These are phyloP conservation scores for Digitaria exilis DNA, from an alignment of 202 grass and related monocot genomes.

Conservation along the genomic window DNA sequence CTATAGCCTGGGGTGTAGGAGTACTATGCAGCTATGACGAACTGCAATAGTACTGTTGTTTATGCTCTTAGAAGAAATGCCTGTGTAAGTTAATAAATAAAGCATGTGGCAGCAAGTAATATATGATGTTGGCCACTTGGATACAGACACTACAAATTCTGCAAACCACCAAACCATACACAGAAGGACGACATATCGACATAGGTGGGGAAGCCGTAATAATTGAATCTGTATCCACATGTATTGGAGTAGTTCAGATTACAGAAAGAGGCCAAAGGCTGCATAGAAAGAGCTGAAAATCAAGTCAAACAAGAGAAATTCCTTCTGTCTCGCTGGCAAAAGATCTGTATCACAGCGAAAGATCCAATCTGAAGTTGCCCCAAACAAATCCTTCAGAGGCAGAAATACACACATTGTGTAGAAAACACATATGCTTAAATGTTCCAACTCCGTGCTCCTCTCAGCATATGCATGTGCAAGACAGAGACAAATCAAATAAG, in stretches of 20 bases:
- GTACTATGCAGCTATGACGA: not conserved
- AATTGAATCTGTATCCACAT: not conserved
- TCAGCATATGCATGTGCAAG: slow-evolving; percentile 6
- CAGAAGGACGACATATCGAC: not conserved
- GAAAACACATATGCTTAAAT: not conserved
- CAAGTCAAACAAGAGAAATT: slow-evolving; percentile 20
- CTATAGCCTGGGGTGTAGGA: not conserved
- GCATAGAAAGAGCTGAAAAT: not conserved
- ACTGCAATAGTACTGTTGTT: not conserved
- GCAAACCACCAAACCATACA: slow-evolving; percentile 19
- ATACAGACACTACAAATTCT: not conserved
- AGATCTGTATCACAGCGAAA: not conserved
- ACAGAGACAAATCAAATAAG: slow-evolving; percentile 36
- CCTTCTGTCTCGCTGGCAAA: not conserved
- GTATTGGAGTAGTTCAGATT: slow-evolving; percentile 13
- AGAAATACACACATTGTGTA: not conserved
- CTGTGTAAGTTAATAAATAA: not conserved
- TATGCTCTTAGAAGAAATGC: not conserved
- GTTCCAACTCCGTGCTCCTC: not conserved
- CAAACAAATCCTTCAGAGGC: not conserved
- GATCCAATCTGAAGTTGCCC: slow-evolving; percentile 22
- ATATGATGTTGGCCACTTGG: not conserved
- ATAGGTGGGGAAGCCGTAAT: slow-evolving; percentile 1
- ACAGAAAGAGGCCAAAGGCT: not conserved
- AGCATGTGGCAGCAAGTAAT: not conserved